Evolutionary conservation across 352 stramenopile species (phyloP).

Genomic region (Globisporangium polare): DNA sequence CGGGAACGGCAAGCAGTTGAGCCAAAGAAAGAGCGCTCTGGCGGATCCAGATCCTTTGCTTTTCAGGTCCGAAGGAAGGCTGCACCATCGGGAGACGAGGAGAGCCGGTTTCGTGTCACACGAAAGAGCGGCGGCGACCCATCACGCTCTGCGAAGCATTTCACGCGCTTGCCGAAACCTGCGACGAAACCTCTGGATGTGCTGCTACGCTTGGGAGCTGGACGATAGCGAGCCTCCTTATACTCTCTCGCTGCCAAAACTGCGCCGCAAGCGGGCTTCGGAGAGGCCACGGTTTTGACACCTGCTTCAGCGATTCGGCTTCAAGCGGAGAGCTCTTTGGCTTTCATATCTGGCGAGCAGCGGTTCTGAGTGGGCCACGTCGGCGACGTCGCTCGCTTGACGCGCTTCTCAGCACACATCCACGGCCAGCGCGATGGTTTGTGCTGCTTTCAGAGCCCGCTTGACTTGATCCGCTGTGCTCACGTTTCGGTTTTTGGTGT

Average conservation of each 20-base stretch:
- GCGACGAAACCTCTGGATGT: no score
- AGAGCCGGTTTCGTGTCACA: constrained; percentile 1
- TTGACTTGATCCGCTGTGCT: no score
- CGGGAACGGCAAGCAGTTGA: background rate
- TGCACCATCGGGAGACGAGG: constrained; percentile 1
- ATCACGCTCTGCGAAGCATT: background rate
- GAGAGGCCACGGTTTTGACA: background rate
- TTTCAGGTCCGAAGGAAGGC: background rate
- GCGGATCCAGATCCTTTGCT: no score
- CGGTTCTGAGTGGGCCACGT: constrained; percentile 5
- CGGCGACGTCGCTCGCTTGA: background rate
- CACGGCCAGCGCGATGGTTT: background rate
- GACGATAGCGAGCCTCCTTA: background rate
- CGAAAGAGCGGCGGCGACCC: background rate
- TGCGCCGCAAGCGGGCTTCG: background rate
- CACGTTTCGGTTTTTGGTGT: no score
- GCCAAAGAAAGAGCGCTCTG: background rate
- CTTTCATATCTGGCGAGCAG: background rate
- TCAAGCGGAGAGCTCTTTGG: background rate
- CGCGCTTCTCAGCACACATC: background rate
- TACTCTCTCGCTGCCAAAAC: background rate
- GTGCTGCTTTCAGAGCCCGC: no score
- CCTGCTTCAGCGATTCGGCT: background rate
- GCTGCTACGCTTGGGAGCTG: no score
- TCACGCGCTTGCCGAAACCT: no score